phyloP scores from a whole-genome alignment of 345 rosid species.

The Microthlaspi erraticum region DNA sequence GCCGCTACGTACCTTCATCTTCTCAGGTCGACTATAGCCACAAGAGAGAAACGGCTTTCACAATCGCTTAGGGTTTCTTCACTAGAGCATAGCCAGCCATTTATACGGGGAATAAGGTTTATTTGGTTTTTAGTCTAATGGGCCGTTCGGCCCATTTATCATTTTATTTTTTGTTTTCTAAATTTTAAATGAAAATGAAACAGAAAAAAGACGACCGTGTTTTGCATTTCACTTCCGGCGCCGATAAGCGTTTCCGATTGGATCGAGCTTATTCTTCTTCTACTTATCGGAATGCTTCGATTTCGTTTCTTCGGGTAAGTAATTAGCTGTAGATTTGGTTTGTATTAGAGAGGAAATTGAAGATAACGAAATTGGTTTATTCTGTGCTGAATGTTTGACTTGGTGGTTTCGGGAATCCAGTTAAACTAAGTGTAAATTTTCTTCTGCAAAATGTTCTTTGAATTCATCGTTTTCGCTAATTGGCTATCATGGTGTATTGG shows the following conservation, averaged over 20 bases:
- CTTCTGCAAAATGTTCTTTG: not conserved
- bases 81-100: not conserved
- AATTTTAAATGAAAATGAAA: not conserved
- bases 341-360: too few species aligned
- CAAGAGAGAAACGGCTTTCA: constrained; percentile 22
- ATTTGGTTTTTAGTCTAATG: not conserved
- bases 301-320: too few species aligned
- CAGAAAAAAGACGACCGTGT: too few species aligned
- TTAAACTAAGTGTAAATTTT: not conserved
- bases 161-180: not conserved
- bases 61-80: constrained; percentile 30
- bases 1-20: constrained; percentile 36
- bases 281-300: too few species aligned
- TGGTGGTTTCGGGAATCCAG: not conserved
- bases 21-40: not conserved
- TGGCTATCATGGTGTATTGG: too few species aligned
- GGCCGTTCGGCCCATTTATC: constrained; percentile 5
- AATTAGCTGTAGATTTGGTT: too few species aligned
- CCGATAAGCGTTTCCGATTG: too few species aligned
- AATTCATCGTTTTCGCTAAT: too few species aligned
- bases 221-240: too few species aligned
- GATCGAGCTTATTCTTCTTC: too few species aligned
- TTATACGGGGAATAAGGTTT: not conserved
- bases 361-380: too few species aligned
- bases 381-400: too few species aligned